Evolutionary conservation across 2,329 filamentous ascomycete genomes (phyloP).

Genomic region (Orbilia quercus): DNA sequence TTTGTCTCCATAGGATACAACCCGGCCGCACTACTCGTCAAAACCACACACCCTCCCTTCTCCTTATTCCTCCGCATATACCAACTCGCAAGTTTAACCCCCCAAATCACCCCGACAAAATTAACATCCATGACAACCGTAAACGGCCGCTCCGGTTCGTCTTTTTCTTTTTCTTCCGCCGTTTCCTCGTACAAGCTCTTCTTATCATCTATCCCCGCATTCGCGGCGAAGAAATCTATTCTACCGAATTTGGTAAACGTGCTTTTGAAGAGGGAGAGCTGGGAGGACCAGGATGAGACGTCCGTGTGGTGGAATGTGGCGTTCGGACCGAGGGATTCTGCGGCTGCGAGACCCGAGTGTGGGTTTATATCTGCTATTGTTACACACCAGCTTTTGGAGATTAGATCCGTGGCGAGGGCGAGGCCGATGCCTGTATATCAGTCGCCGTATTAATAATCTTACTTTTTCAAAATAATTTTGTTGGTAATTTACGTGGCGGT

Average conservation of each 20-base stretch:
- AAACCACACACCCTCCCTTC: conserved; percentile 63
- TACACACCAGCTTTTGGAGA: conserved; percentile 63
- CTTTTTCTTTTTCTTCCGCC: conserved; percentile 61
- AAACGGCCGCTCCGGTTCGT: conserved; percentile 62
- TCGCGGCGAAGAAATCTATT: conserved; percentile 64
- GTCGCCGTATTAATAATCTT: not conserved
- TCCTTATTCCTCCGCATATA: conserved; percentile 63
- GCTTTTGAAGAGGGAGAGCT: conserved; percentile 63
- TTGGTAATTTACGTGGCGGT: too few relatives aligned
- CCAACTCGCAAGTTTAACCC: conserved; percentile 64
- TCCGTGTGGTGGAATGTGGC: conserved; percentile 60
- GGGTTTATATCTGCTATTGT: conserved; percentile 65
- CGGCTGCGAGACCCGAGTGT: conserved; percentile 19
- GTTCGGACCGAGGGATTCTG: conserved; percentile 37
- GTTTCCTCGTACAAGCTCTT: conserved; percentile 62
- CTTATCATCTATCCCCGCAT: conserved; percentile 64
- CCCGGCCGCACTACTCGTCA: conserved; percentile 63
- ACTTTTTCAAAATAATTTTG: too few relatives aligned
- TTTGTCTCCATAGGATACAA: conserved; percentile 60
- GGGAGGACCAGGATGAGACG: conserved; percentile 63
- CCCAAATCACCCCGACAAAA: conserved; percentile 64
- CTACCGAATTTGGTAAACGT: conserved; percentile 64
- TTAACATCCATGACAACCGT: conserved; percentile 64
- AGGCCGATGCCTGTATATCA: conserved; percentile 62
- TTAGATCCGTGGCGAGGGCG: conserved; percentile 64